Conservation (phyloP, 345 rosid genomes). For the Pistacia vera region DNA sequence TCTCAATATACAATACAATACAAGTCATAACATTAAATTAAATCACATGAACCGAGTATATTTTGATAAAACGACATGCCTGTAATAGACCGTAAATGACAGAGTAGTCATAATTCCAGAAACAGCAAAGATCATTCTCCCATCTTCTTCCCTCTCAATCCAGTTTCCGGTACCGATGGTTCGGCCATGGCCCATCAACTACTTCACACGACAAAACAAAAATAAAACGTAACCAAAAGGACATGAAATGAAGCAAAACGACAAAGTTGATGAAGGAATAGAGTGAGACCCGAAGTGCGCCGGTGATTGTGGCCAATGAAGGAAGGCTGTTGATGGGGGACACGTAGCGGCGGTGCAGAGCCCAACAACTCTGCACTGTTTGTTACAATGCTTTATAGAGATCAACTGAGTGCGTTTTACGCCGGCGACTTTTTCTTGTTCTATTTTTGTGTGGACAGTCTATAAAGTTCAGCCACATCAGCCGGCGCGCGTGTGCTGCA, state of each 20-base stretch:
- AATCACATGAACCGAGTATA: not conserved
- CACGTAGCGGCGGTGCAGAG: not conserved
- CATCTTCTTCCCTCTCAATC: constrained; percentile 52
- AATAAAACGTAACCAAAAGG: constrained; percentile 7
- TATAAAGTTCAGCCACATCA: constrained; percentile 10
- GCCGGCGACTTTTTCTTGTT: constrained; percentile 28
- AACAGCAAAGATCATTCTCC: constrained; percentile 81
- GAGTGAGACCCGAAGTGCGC: not conserved
- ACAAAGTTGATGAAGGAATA: not conserved
- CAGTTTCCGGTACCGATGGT: constrained; percentile 34
- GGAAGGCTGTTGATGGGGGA: not conserved
- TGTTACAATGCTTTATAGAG: constrained; percentile 6
- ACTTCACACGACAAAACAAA: not conserved
- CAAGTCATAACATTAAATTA: no score
- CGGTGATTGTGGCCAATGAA: not conserved
- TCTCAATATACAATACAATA: no score
- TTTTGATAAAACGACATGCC: constrained; percentile 33
- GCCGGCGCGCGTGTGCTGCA: not conserved
- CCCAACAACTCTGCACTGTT: not conserved
- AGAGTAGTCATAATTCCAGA: constrained; percentile 90
- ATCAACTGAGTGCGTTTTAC: constrained; percentile 21
- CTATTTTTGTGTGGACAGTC: not conserved
- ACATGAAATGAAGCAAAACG: not conserved
- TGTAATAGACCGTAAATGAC: constrained; percentile 91
- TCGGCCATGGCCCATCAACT: constrained; percentile 75